Base-by-base conservation (phyloP, 192 early-diverging fungal genomes). In the Coemansia sp. region DNA sequence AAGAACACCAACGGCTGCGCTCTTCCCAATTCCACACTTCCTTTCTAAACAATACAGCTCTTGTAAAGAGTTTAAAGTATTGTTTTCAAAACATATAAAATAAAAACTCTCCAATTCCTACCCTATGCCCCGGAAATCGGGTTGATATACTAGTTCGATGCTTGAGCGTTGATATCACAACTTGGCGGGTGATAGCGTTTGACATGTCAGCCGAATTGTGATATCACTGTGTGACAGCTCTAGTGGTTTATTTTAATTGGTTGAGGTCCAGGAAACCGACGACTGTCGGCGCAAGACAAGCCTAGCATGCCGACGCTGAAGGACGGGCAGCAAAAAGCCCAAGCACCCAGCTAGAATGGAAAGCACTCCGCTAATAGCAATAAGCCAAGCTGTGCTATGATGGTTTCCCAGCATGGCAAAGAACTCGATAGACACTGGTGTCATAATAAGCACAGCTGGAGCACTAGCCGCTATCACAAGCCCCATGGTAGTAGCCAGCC, bases 401-500 rank as follows among this genome's bases (percentile, higher is more conserved):
- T 36, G 28, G 0, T 62, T 51, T 9, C 34, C 55, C 1, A 62
- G 31, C 38, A 71, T 50, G 35, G 58, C 48, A 5, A 60, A 39
- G 21, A 80, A 69, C 45, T 61, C 48, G 33, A 67, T 28, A 8
- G 73, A 69, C 2, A 63, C 69, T 0, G 77, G 77, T 0, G 65
- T 63, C 6, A 60, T 68, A 2, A 36, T 38, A 26, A 80, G 34
- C 2, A 80, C 53, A 0, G 65, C 69, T 0, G 69, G 69, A 3
- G 48, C 35, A 14, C 60, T 45, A n/a, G 71, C 72, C 7, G 62
- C 43, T 1, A 75, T 14, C 1, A 69, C 56, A 0, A 74, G 28
- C 0, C 73, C 77, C 9, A 70, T 45, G 10, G 68, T 66, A 18
- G 69, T 69, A 16, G 73, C 68, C 45, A 75, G 26, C 16, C 77